These are phyloP conservation scores for Auxenochlorella protothecoides DNA, from an alignment of 139 green algal genomes.

Conservation along the genomic window DNA sequence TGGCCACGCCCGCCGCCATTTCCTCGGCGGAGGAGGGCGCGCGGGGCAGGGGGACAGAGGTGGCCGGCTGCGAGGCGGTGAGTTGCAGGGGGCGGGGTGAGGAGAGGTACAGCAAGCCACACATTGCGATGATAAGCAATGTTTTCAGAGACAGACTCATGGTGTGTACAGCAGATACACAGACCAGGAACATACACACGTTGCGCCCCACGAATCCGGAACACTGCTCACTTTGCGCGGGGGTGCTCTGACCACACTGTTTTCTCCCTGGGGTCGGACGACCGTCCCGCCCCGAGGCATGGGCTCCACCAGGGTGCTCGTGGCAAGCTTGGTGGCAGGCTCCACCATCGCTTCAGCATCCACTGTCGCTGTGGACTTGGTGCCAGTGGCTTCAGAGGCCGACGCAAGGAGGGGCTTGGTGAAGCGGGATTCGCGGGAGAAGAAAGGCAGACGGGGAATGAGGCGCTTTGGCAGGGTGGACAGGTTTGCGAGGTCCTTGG, in stretches of 20 bases:
- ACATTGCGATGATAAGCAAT: not conserved
- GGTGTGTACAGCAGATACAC: no score
- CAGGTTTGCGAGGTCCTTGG: conserved; percentile 22
- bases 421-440: conserved; percentile 3
- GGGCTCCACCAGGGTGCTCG: not conserved
- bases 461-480: conserved; percentile 50
- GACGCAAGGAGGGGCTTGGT: not conserved
- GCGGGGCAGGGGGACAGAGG: conserved; percentile 17
- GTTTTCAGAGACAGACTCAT: not conserved
- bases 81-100: not conserved
- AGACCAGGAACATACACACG: no score
- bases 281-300: no score
- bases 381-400: not conserved
- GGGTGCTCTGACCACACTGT: no score
- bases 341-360: not conserved
- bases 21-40: conserved; percentile 19
- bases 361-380: not conserved
- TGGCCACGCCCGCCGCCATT: conserved; percentile 3
- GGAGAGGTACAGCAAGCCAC: not conserved
- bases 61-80: no score
- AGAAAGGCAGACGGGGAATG: conserved; percentile 34
- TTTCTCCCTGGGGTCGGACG: no score
- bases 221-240: no score
- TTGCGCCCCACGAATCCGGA: no score
- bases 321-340: not conserved